phyloP scores from a whole-genome alignment of 192 early-diverging fungal species.

The Coemansia nantahalensis region DNA sequence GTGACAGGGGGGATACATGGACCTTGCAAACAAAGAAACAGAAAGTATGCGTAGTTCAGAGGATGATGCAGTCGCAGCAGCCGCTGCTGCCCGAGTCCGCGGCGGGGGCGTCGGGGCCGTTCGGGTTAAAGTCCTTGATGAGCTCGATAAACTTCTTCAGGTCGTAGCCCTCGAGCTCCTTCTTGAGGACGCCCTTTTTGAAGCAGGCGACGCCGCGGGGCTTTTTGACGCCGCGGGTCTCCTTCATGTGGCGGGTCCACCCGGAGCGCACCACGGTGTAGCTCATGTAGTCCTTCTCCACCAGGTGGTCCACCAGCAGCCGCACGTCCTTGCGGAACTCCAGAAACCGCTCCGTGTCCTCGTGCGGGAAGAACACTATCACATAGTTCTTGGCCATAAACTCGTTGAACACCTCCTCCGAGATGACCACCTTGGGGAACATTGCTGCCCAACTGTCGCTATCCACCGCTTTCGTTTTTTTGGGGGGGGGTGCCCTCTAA shows the following conservation, averaged over 20 bases:
- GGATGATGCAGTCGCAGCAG: slow-evolving; percentile 12
- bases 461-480: too few relatives aligned
- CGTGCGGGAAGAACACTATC: slow-evolving; percentile 13
- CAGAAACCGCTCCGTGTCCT: background rate
- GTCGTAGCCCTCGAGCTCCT: slow-evolving; percentile 13
- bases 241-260: slow-evolving; percentile 6
- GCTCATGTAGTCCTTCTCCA: background rate
- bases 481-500: too few relatives aligned
- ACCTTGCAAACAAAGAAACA: too few relatives aligned
- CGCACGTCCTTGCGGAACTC: slow-evolving; percentile 9
- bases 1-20: too few relatives aligned
- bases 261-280: slow-evolving; percentile 10
- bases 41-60: background rate
- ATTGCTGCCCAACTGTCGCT: too few relatives aligned
- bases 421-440: slow-evolving; percentile 11
- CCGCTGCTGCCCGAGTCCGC: background rate
- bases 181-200: slow-evolving; percentile 13
- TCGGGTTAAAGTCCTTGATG: slow-evolving; percentile 4
- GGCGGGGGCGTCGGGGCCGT: background rate
- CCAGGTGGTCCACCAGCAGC: slow-evolving; percentile 7
- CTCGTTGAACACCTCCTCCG: slow-evolving; percentile 10
- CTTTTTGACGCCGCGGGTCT: slow-evolving; percentile 4
- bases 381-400: slow-evolving; percentile 10
- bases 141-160: slow-evolving; percentile 4
- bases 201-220: slow-evolving; percentile 17